Conservation (phyloP, 1,284 basidiomycete genomes). For the Trichosporon sp. region DNA sequence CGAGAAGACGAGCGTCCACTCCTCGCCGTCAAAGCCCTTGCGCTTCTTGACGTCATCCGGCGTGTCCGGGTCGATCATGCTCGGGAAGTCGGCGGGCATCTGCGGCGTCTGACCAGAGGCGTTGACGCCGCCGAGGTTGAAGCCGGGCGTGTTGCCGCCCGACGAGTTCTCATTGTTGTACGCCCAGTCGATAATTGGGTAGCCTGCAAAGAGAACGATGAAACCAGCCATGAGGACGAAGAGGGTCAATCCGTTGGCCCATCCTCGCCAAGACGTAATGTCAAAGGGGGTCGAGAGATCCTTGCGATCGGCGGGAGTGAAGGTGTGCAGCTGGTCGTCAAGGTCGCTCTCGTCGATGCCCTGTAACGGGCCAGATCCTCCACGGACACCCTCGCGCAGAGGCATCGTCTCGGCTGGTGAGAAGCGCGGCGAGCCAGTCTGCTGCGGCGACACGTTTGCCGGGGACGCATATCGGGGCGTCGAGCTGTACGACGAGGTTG, state of each 20-base stretch:
- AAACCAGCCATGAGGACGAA: conserved; percentile 49
- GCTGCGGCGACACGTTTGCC: not conserved
- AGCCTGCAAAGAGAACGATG: conserved; percentile 65
- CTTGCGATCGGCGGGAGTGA: conserved; percentile 33
- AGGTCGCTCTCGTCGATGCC: conserved; percentile 39
- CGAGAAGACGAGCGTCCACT: conserved; percentile 69
- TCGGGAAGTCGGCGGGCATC: conserved; percentile 55
- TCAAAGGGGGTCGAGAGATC: conserved; percentile 47
- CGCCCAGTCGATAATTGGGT: conserved; percentile 64
- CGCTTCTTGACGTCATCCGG: conserved; percentile 54
- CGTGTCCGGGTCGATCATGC: conserved; percentile 63
- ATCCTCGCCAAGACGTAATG: conserved; percentile 40
- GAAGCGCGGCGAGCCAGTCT: not conserved
- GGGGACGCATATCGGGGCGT: conserved; percentile 8
- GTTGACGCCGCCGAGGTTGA: conserved; percentile 72
- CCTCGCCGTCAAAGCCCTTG: conserved; percentile 60
- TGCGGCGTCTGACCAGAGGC: conserved; percentile 59
- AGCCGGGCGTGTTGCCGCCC: conserved; percentile 44
- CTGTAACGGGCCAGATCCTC: not conserved
- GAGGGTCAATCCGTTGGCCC: conserved; percentile 55
- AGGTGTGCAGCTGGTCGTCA: conserved; percentile 59
- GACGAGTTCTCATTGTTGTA: conserved; percentile 36
- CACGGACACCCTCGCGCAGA: not conserved
- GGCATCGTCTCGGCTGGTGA: not conserved
- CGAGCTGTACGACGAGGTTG: conserved; percentile 2